Evolutionary conservation across 257 asterid genomes (phyloP), one percentile per base, ranked within the genome.

Genomic region (Solanum gracilifrons): DNA sequence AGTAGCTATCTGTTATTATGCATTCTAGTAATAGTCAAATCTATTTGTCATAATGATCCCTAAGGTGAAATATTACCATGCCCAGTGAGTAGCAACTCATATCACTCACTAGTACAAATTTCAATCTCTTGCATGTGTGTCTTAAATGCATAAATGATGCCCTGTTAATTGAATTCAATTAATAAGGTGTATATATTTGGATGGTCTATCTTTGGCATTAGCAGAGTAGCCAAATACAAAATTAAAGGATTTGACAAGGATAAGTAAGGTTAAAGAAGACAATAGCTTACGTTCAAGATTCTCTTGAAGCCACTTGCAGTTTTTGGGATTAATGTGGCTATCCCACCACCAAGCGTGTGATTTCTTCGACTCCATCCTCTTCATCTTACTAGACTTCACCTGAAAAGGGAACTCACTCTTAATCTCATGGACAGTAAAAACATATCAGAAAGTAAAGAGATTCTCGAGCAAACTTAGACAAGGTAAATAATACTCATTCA

Each of bases 331-430:
- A 84, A 96, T 69, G 89, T 95, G 98, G 93, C 98, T 96, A 88
- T 95, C 98, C 98, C 99, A 95, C 98, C 95, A 94, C 98, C 98
- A 96, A 21, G 98, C 93, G 89, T 94, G 93, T 62, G 98, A 94
- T 91, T 96, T 96, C 90, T 90, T 96, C 3, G 95, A 89, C 25
- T 92, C 94, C 71, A 75, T 12, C 91, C 93, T 91, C 93, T 87
- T 94, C 94, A 93, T 90, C 88, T 18, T 93, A 71, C 90, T 91
- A 5, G 91, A 83, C 92, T 91, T 95, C 80, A 79, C 91, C 96
- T 94, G 91, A 86, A 88, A n/a, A 86, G 48, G 41, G 37, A 51
- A 58, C 27, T 29, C 72, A 29, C 23, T 29, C 33, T 83, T 58
- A 33, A 83, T 33, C 35, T 37, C 62, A 21, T 69, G 41, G 41